Percentiles rank a stretch among this genome's conserved stretches.
phyloP scores from a whole-genome alignment of 495 filamentous ascomycete species.

The Talaromyces trachyspermus region DNA sequence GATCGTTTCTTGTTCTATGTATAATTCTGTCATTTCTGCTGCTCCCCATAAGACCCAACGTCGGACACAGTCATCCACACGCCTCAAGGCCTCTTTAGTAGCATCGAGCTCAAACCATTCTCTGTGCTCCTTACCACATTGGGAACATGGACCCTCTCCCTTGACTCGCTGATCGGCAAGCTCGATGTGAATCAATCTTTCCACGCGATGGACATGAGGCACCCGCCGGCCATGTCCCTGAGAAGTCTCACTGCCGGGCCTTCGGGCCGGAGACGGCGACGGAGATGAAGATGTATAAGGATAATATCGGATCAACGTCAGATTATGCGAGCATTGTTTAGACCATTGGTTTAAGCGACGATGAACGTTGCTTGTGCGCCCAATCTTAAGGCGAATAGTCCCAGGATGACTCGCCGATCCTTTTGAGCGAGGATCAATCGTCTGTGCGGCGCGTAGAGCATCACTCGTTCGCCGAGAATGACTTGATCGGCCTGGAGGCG shows the following conservation, averaged over 20 bases:
- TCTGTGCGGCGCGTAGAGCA: constrained; percentile 45
- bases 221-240: constrained; percentile 55
- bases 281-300: constrained; percentile 63
- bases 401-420: constrained; percentile 15
- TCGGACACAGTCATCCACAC: constrained; percentile 76
- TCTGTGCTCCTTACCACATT: constrained; percentile 79
- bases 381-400: constrained; percentile 83
- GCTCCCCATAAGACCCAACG: constrained; percentile 82
- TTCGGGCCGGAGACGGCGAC: constrained; percentile 14
- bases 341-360: constrained; percentile 88
- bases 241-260: constrained; percentile 8
- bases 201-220: constrained; percentile 80
- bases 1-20: too few relatives aligned
- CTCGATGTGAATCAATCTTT: constrained; percentile 86
- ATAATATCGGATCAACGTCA: constrained; percentile 85
- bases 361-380: constrained; percentile 84
- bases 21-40: constrained; percentile 8
- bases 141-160: constrained; percentile 61
- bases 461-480: constrained; percentile 55
- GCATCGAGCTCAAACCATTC: constrained; percentile 97
- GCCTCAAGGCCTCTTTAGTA: constrained; percentile 56
- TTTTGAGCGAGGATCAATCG: constrained; percentile 22
- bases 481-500: constrained; percentile 29
- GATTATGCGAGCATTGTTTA: constrained; percentile 80
- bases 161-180: constrained; percentile 60